Base-by-base conservation (phyloP, 2,329 filamentous ascomycete genomes). In the Monosporascus sp. region DNA sequence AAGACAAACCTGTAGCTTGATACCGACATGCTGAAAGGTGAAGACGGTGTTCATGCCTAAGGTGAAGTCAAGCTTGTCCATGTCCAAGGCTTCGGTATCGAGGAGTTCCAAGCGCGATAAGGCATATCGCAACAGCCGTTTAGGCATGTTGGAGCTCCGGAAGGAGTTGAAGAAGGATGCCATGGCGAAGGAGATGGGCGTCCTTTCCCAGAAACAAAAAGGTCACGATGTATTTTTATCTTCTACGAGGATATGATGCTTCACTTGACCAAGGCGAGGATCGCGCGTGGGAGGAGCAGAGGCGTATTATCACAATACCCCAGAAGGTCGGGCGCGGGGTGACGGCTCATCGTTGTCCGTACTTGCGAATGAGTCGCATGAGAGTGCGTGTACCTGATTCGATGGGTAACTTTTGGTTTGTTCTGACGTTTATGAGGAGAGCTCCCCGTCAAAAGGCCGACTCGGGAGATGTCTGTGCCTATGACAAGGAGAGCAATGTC, bases 101-200 rank as follows among this genome's bases (percentile, higher is more conserved):
- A 99, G 82, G 52, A 97, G 79, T 62, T 96, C 91, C 55, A 96
- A 79, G 54, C 87, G 85, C 24, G 88, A 87, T 43, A 99, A 77
- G 49, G 87, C 90, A 75, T 94, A 96, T 61, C 90, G 87, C 60
- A 97, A 81, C 64, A 97, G 80, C 70, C 88, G 86, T 80, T 94
- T 96, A 74, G 92, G 89, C 78, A 96, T 90, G 62, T 84, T 89
- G 58, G 91, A 83, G 69, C 73, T 78, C 64, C 77, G 73, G 64
- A 85, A 83, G 54, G 78, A 79, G 71, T 78, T 86, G 65, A 94
- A 81, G 68, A 89, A 85, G 68, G 81, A 85, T 51, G 86, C 84
- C 88, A 92, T 91, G 70, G 56, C 70, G 68, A 56, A 52, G 41
- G 49, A 46, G 50, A 35, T 35, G 31, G 31, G 31, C 31, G 31